phyloP scores from a whole-genome alignment of 805 yeast species.

The Danielia reshetovae region DNA sequence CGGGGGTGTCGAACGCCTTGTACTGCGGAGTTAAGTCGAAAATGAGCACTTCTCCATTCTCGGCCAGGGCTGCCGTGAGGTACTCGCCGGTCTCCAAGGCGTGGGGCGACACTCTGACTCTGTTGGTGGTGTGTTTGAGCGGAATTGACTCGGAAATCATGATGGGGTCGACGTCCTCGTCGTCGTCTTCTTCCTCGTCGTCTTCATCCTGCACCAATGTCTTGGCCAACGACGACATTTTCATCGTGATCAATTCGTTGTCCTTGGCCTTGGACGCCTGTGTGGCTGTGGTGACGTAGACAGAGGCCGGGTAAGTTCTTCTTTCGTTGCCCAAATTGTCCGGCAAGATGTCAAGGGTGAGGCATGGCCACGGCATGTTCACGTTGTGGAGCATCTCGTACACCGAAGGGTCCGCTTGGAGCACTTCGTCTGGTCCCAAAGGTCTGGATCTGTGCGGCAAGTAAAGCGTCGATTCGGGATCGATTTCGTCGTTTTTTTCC shows the following conservation, averaged over 20 bases:
- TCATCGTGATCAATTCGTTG: constrained; percentile 82
- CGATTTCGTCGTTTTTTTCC: constrained; percentile 29
- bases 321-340: constrained; percentile 86
- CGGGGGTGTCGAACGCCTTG: constrained; percentile 85
- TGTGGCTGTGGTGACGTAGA: constrained; percentile 86
- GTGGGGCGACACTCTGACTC: constrained; percentile 81
- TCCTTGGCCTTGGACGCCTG: constrained; percentile 87
- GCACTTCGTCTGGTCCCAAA: constrained; percentile 89
- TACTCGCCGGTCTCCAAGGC: constrained; percentile 72
- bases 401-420: constrained; percentile 94
- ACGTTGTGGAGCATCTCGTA: constrained; percentile 96
- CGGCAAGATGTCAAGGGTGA: constrained; percentile 85
- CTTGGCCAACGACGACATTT: constrained; percentile 74
- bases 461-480: constrained; percentile 50
- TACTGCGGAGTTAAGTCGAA: constrained; percentile 78
- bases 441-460: constrained; percentile 88
- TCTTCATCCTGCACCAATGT: constrained; percentile 85
- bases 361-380: constrained; percentile 94
- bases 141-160: constrained; percentile 82
- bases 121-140: constrained; percentile 78
- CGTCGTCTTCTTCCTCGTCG: constrained; percentile 68
- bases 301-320: constrained; percentile 82
- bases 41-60: constrained; percentile 83
- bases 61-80: constrained; percentile 83
- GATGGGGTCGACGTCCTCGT: constrained; percentile 74